Evolutionary conservation across 73 alveolate species (phyloP).

Genomic region (Symbiodinium pilosum): DNA sequence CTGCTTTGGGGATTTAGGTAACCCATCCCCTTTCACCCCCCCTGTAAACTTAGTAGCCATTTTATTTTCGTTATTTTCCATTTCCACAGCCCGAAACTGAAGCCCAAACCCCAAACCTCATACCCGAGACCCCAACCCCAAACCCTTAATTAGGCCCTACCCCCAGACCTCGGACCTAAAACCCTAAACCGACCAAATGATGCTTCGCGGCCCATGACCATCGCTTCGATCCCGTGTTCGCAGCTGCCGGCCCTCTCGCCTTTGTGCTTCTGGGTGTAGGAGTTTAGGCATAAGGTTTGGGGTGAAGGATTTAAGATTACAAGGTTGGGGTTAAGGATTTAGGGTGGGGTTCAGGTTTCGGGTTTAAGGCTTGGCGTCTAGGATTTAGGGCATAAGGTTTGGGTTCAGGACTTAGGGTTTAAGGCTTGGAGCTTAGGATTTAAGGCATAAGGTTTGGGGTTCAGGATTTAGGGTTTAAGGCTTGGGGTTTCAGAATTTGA

Average conservation of each 20-base stretch:
- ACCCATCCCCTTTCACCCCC: too few relatives aligned
- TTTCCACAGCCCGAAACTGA: background rate
- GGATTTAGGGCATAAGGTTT: background rate
- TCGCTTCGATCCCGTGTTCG: conserved; percentile 90
- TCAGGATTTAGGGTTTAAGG: background rate
- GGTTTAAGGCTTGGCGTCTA: background rate
- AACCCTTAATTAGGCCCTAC: too few relatives aligned
- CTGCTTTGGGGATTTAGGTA: too few relatives aligned
- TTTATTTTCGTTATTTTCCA: too few relatives aligned
- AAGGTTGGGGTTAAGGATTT: too few relatives aligned
- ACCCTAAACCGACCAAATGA: background rate
- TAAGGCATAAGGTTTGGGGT: background rate
- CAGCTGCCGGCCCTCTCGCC: conserved; percentile 94
- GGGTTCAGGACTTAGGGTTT: background rate
- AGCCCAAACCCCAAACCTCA: too few relatives aligned
- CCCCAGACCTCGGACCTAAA: too few relatives aligned
- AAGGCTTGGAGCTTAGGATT: background rate
- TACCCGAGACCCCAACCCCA: background rate
- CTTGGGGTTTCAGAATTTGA: too few relatives aligned
- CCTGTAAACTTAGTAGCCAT: too few relatives aligned
- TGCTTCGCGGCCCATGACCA: conserved; percentile 45
- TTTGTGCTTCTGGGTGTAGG: background rate
- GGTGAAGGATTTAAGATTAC: background rate
- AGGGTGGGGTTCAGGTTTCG: background rate
- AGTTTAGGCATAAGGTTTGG: background rate